A percentile compares a stretch with the other conserved stretches of the same genome.
Evolutionary conservation across 2,329 filamentous ascomycete species (phyloP).

Genomic region (Alternaria arborescens): DNA sequence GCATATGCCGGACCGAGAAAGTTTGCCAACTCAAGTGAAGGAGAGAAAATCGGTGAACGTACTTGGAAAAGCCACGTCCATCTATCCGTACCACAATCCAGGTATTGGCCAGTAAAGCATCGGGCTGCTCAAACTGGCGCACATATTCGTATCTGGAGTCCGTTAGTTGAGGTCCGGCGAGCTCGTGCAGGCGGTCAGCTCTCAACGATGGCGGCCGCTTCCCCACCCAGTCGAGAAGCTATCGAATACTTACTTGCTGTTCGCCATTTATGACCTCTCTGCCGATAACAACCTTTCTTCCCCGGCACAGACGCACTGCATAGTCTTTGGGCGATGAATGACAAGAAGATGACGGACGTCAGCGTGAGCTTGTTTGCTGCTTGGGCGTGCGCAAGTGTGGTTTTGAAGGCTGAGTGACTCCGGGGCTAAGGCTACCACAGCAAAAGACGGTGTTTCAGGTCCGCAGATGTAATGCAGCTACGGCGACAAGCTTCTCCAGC

Average conservation of each 20-base stretch:
- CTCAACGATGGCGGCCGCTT: constrained; percentile 9
- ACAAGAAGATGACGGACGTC: constrained; percentile 11
- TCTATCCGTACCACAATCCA: constrained; percentile 97
- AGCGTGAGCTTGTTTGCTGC: constrained; percentile 12
- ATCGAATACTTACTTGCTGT: constrained; percentile 32
- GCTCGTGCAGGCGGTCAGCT: constrained; percentile 10
- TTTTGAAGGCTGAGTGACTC: constrained; percentile 23
- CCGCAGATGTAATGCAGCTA: constrained; percentile 29
- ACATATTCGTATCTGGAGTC: constrained; percentile 87
- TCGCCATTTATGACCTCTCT: constrained; percentile 29
- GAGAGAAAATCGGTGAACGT: constrained; percentile 20
- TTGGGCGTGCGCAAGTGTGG: constrained; percentile 21
- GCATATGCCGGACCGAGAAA: constrained; percentile 21
- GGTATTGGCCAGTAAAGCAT: constrained; percentile 84
- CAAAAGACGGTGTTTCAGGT: constrained; percentile 30
- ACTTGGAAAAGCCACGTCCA: constrained; percentile 95
- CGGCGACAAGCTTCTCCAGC: constrained; percentile 18
- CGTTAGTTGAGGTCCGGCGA: constrained; percentile 23
- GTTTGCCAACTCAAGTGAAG: constrained; percentile 5
- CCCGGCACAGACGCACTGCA: constrained; percentile 18
- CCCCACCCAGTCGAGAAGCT: constrained; percentile 12
- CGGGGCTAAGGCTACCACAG: constrained; percentile 21
- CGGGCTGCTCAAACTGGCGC: constrained; percentile 83
- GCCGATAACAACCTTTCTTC: not conserved
- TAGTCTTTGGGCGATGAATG: constrained; percentile 21